A percentile compares a stretch with the other conserved stretches of the same genome.
Conservation (phyloP, 139 green algal genomes). For the Desmodesmus armatus region DNA sequence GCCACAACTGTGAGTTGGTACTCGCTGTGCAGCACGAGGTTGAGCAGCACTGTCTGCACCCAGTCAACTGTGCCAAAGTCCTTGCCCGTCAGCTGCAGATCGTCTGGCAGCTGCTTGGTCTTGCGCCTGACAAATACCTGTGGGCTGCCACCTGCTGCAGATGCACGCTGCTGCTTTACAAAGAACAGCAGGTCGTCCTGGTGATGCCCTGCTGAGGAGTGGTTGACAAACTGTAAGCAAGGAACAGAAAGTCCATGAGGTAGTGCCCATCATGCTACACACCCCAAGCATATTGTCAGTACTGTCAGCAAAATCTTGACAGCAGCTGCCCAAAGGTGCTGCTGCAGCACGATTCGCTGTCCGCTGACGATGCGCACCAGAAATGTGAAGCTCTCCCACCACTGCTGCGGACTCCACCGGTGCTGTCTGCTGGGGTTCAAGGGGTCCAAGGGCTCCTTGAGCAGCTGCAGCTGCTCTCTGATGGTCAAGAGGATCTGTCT, state of each 20-base stretch:
- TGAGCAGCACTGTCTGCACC: conserved; percentile 67
- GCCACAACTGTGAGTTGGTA: conserved; percentile 71
- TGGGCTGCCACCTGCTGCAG: neutral
- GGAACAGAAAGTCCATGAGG: no score
- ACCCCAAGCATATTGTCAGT: no score
- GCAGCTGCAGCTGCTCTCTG: conserved; percentile 21
- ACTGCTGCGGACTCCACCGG: conserved; percentile 50
- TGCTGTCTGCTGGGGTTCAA: conserved; percentile 23
- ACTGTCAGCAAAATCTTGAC: neutral
- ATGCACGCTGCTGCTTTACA: neutral
- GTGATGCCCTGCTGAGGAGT: neutral
- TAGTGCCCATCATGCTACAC: no score
- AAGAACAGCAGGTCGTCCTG: conserved; percentile 65
- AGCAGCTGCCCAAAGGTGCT: neutral
- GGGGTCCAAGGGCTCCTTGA: no score
- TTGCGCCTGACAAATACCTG: conserved; percentile 43
- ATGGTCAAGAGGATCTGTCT: conserved; percentile 21
- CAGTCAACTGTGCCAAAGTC: conserved; percentile 65
- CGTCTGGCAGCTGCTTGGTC: conserved; percentile 46
- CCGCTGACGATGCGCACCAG: neutral
- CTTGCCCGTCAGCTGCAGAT: conserved; percentile 53
- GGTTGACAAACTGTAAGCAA: conserved; percentile 35
- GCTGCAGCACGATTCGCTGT: neutral
- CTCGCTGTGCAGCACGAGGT: conserved; percentile 75
- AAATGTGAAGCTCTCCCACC: conserved; percentile 46